These are phyloP conservation scores for Blastomyces silverae DNA, from an alignment of 2,329 filamentous ascomycete genomes.

Conservation along the genomic window DNA sequence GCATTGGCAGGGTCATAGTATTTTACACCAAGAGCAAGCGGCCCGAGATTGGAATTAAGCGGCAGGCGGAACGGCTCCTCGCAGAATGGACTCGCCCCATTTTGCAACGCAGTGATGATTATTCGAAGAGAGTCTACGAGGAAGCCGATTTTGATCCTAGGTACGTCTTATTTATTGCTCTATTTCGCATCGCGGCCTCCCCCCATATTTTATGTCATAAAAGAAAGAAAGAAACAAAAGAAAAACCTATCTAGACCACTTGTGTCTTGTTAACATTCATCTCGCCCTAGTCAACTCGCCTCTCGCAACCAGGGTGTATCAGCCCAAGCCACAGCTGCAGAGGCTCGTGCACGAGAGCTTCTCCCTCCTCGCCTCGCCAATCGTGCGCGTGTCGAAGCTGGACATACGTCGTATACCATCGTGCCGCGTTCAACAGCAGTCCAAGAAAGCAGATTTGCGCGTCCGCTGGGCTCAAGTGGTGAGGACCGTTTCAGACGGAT, in stretches of 20 bases:
- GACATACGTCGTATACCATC: conserved; percentile 56
- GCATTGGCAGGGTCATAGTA: conserved; percentile 90
- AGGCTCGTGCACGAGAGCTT: conserved; percentile 48
- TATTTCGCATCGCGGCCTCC: neutral
- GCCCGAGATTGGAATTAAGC: conserved; percentile 80
- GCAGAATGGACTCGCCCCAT: conserved; percentile 95
- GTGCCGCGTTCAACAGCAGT: conserved; percentile 53
- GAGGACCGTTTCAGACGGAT: conserved; percentile 46
- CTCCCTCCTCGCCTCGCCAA: conserved; percentile 50
- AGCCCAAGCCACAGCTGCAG: conserved; percentile 39
- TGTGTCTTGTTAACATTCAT: conserved; percentile 13
- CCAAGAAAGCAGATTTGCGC: conserved; percentile 41
- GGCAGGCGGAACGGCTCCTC: conserved; percentile 84
- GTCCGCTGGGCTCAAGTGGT: conserved; percentile 42
- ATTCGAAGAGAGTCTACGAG: conserved; percentile 68
- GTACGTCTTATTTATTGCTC: conserved; percentile 27
- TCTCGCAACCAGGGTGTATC: conserved; percentile 30
- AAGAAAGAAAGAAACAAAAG: neutral
- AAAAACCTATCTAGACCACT: neutral
- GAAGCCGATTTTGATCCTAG: conserved; percentile 55
- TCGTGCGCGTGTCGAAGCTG: conserved; percentile 53
- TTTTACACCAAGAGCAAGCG: conserved; percentile 97
- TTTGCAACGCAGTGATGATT: conserved; percentile 86
- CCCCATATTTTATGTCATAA: neutral
- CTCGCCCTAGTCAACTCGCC: conserved; percentile 32